These are phyloP conservation scores for Mitragyna speciosa DNA, from an alignment of 257 asterid genomes.

Conservation along the genomic window DNA sequence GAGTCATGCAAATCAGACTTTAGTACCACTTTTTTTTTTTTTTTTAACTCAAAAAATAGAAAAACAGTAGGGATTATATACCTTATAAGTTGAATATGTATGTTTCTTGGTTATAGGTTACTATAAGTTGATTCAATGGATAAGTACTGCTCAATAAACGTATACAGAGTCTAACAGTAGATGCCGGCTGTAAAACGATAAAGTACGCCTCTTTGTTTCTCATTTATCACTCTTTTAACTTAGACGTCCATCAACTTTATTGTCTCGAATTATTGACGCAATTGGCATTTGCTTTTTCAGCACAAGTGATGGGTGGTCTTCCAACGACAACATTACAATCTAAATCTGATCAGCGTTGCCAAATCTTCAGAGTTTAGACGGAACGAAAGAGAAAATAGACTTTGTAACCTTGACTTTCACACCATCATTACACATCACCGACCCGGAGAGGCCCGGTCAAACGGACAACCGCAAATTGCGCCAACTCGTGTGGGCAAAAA, in stretches of 20 bases:
- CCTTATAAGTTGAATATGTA: not conserved
- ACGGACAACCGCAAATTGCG: conserved; percentile 44
- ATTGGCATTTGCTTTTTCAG: not conserved
- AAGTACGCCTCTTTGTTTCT: not conserved
- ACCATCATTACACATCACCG: conserved; percentile 17
- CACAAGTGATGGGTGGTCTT: not conserved
- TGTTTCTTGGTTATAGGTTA: not conserved
- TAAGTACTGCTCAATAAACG: too few species aligned
- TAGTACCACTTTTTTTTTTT: not conserved
- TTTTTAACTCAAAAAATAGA: not conserved
- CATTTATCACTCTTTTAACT: not conserved
- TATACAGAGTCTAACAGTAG: not conserved
- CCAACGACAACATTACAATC: not conserved
- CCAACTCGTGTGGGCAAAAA: conserved; percentile 36
- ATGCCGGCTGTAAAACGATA: not conserved
- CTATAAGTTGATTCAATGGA: not conserved
- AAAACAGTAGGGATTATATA: not conserved
- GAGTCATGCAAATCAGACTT: not conserved
- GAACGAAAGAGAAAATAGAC: not conserved
- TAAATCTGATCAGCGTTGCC: not conserved
- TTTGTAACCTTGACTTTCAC: conserved; percentile 22
- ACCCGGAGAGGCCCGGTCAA: conserved; percentile 32
- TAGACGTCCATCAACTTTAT: conserved; percentile 11
- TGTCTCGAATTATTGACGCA: not conserved
- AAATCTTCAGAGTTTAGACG: not conserved